phyloP scores from a whole-genome alignment of 2,329 filamentous ascomycete genomes.

The Hypoxylon sp. region DNA sequence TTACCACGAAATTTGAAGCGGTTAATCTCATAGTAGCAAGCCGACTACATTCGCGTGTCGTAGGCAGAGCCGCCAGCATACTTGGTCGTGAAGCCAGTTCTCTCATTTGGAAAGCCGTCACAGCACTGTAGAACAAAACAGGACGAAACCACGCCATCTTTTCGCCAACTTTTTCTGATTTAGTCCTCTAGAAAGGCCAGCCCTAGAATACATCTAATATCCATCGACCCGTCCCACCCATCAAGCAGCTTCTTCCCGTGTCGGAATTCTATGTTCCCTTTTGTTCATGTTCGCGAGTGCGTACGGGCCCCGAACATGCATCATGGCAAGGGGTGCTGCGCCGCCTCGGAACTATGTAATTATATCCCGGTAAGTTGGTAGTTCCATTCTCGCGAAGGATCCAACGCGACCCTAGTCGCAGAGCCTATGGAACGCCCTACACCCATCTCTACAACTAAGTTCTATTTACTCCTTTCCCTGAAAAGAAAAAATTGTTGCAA shows the following conservation, averaged over 20 bases:
- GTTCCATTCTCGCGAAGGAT: constrained; percentile 9
- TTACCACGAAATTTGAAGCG: not conserved
- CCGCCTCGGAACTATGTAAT: constrained; percentile 29
- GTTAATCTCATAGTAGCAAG: not conserved
- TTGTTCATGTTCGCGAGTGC: constrained; percentile 10
- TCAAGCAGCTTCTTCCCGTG: constrained; percentile 3
- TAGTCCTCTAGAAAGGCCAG: constrained; percentile 37
- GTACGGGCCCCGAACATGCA: constrained; percentile 1
- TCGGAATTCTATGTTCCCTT: constrained; percentile 12
- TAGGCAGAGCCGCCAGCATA: not conserved
- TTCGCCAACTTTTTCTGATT: constrained; percentile 18
- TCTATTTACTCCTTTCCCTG: constrained; percentile 9
- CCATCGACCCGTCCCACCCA: constrained; percentile 15
- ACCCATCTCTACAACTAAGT: constrained; percentile 4
- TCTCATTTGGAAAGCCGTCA: constrained; percentile 23
- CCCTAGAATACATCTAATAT: constrained; percentile 34
- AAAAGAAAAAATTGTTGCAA: constrained; percentile 3
- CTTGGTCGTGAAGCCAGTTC: constrained; percentile 12
- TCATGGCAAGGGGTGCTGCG: not conserved
- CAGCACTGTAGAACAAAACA: constrained; percentile 15
- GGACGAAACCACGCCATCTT: constrained; percentile 10
- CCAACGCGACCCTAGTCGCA: constrained; percentile 18
- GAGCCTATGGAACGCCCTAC: constrained; percentile 25
- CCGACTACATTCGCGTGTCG: not conserved
- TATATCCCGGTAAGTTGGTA: constrained; percentile 21